Base-by-base conservation (phyloP, 2,329 filamentous ascomycete genomes). In the Fusarium mangiferae region DNA sequence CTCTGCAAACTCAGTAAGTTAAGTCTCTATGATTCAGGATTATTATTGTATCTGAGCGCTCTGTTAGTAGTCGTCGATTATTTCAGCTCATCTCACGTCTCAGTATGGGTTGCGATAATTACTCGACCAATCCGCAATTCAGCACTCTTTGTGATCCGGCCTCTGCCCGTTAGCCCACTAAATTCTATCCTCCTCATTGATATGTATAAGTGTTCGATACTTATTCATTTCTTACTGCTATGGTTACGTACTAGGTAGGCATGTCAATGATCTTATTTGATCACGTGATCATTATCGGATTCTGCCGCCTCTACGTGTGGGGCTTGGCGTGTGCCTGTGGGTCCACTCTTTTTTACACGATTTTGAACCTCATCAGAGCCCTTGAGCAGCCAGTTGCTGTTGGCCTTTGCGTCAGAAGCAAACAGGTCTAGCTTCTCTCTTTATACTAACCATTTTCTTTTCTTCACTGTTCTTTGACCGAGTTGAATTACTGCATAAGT, bases 361-460 rank as follows among this genome's bases (percentile, higher is more conserved):
- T 63, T 72, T 71, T 72, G 76, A 78, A 77, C 74, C 76, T 77
- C 76, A 76, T 78, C 76, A 72, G 64, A 68, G 64, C 62, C 58
- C 56, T 62, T 52, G 11, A 26, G n/a, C 24, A 55, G 70, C 66
- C 58, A 41, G 56, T 48, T 68, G 54, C 62, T 63, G 66, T 69
- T 73, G 62, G 65, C 51, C 60, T 77, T 63, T 70, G 72, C 62
- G 55, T 71, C 67, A 61, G 69, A 75, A 75, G 66, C 75, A 77
- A 77, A 68, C 70, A 60, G 59, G 48, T 59, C 69, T 66, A 46
- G 61, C n/a, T 63, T 38, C 44, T 51, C 59, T 52, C 63, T 55
- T 70, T 68, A 68, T 54, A 63, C 59, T 66, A 67, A 62, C 65
- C 56, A 26, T 58, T 65, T 70, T 33, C 28, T 70, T 46, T 46